Base-by-base conservation (phyloP, 495 filamentous ascomycete genomes). In the Lasiosphaeria ovina region DNA sequence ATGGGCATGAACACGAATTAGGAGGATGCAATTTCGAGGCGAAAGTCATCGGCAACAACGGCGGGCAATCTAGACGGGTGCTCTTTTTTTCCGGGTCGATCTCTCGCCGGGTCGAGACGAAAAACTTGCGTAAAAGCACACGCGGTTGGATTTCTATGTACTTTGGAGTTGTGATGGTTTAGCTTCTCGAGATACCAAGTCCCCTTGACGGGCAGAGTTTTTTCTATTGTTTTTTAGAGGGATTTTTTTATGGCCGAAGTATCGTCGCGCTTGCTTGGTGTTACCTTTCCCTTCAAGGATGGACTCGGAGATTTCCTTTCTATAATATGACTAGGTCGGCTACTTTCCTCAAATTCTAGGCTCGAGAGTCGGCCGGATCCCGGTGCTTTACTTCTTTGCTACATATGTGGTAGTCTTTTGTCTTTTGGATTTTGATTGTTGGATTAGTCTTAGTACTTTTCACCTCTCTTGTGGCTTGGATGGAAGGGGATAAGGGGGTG, bases 161-260 rank as follows among this genome's bases (percentile, higher is more conserved):
- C 36, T 68, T 51, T 55, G 64, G 62, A 59, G 59, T 68, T 62
- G 59, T 55, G 51, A 61, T 17, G 7, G 48, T 54, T 49, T 44
- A 55, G 49, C 48, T 56, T 45, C 57, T 64, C 54, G 60, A 66
- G 65, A 70, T 70, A 70, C 67, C 67, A 70, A 59, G 58, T 51
- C 61, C 62, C 24, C 62, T 63, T 44, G 47, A 59, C 35, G 62
- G 64, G 57, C 61, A 57, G 45, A 49, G 16, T 50, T 57, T 57
- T 52, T 45, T 52, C 33, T 42, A 49, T 45, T 49, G 24, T 57
- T 33, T 45, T 35, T n/a, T 24, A 24, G 24, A 24, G 24, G 24
- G 24, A 24, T 24, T 24, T 24, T 24, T 42, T 47, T 57, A 12
- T 0, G 16, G 14, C 24, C 24, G 24, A 24, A 24, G 24, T 24